Base-by-base conservation (phyloP, 768 basidiomycete species). In the Pleurotus citrinopileatus region DNA sequence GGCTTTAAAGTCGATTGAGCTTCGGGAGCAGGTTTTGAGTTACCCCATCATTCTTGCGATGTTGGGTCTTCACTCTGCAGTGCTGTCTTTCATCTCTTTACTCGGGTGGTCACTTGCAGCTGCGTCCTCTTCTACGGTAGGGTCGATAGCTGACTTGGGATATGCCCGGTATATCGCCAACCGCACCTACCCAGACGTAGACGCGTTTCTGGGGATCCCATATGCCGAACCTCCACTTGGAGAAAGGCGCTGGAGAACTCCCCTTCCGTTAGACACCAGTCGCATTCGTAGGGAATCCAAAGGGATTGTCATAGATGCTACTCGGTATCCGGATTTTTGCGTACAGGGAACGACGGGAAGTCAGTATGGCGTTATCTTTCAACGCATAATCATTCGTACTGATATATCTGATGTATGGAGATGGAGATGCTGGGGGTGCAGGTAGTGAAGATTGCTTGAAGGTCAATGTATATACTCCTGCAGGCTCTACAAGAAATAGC, bases 381-480 rank as follows among this genome's bases (percentile, higher is more conserved):
- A n/a, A n/a, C n/a, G n/a, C n/a, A n/a, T n/a, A n/a, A n/a, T n/a
- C n/a, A n/a, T n/a, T n/a, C n/a, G n/a, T 53, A 19, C 20, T 8
- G 3, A 3, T 34, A 12, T 42, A 3, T 36, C 13, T 23, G 28
- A n/a, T 3, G 12, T 29, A 2, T 22, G 15, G 56, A 83, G 79
- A 42, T 17, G 79, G 78, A 7, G 83, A 83, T 60, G 73, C 78
- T 20, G 83, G 84, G 44, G 83, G 84, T 25, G 81, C 82, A 10
- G 84, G 86, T 9, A 79, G 77, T 38, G 84, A 87, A 66, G 84
- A 86, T 57, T 87, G 83, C 57, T 65, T 87, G 28, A 85, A 86
- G 44, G 68, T 86, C n/a, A 84, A 87, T 61, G 73, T 87, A 10
- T 86, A 86, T 54, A 66, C 80, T 8, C 84, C 85, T 2, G 66